Evolutionary conservation across 768 basidiomycete species (phyloP).

Genomic region (Termitomyces sp.): DNA sequence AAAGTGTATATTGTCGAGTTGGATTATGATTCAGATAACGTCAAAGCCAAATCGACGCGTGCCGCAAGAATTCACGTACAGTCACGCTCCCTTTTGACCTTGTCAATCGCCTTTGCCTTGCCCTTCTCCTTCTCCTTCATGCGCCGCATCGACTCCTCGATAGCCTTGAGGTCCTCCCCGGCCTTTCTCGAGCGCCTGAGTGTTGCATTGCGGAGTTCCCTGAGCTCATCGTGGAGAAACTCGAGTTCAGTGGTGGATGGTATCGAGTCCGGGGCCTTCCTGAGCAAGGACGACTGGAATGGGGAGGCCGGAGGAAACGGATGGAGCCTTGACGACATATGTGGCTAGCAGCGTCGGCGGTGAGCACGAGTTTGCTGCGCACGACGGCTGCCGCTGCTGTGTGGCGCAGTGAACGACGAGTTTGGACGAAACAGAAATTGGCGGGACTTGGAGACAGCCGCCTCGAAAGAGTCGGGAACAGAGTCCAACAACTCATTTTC

Average conservation of each 20-base stretch:
- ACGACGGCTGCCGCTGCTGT: not conserved
- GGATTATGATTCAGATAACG: no score
- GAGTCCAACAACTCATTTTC: conserved; percentile 29
- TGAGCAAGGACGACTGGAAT: conserved; percentile 57
- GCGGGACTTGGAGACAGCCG: no score
- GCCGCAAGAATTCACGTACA: conserved; percentile 46
- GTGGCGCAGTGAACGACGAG: no score
- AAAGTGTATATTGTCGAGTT: no score
- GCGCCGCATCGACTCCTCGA: conserved; percentile 72
- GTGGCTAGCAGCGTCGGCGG: conserved; percentile 11
- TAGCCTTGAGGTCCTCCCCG: conserved; percentile 63
- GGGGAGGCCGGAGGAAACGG: conserved; percentile 42
- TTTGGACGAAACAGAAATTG: no score
- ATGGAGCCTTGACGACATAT: conserved; percentile 60
- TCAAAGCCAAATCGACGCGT: conserved; percentile 8
- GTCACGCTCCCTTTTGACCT: conserved; percentile 67
- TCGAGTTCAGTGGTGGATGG: conserved; percentile 74
- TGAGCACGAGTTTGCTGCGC: conserved; percentile 3
- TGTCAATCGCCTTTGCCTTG: conserved; percentile 66
- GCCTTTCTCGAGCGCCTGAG: conserved; percentile 70
- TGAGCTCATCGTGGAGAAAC: conserved; percentile 56
- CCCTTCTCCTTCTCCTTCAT: conserved; percentile 76
- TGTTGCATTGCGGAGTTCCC: conserved; percentile 43
- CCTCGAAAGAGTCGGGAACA: conserved; percentile 26
- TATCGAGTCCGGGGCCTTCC: conserved; percentile 57